These are phyloP conservation scores for Aspergillus sp. DNA, from an alignment of 2,329 filamentous ascomycete species.

Conservation along the genomic window DNA sequence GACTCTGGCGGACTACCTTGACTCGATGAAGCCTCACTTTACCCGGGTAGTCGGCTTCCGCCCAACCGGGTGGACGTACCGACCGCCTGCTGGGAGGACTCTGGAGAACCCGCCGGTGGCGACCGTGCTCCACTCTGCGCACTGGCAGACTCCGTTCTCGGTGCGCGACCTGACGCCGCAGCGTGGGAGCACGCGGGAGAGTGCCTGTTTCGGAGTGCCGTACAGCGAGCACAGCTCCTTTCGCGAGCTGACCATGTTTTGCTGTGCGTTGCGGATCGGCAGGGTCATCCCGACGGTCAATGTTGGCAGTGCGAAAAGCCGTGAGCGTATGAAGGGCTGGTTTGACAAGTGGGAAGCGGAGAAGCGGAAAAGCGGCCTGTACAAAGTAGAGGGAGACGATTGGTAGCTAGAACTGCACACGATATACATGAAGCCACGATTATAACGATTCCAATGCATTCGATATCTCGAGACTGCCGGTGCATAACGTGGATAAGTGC, in stretches of 20 bases:
- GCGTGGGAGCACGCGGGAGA: slow-evolving; percentile 79
- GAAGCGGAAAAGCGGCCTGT: slow-evolving; percentile 66
- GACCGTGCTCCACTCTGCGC: slow-evolving; percentile 66
- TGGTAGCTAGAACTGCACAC: slow-evolving; percentile 12
- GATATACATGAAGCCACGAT: background rate
- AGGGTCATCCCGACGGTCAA: slow-evolving; percentile 95
- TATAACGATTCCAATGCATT: background rate
- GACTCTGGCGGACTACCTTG: slow-evolving; percentile 85
- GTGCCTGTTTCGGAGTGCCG: slow-evolving; percentile 89
- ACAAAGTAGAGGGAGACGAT: slow-evolving; percentile 44
- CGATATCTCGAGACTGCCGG: background rate
- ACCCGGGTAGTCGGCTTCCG: slow-evolving; percentile 86
- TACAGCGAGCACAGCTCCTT: slow-evolving; percentile 97
- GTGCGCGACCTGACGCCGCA: slow-evolving; percentile 77
- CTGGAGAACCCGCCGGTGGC: slow-evolving; percentile 66
- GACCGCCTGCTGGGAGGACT: slow-evolving; percentile 68
- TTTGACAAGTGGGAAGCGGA: slow-evolving; percentile 67
- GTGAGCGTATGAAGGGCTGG: slow-evolving; percentile 70
- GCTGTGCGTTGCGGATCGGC: slow-evolving; percentile 83
- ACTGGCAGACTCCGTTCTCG: slow-evolving; percentile 77
- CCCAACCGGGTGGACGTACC: slow-evolving; percentile 93
- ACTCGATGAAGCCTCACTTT: slow-evolving; percentile 79
- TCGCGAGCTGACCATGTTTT: slow-evolving; percentile 89
- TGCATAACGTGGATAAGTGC: background rate
- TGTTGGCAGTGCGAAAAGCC: slow-evolving; percentile 65